Percentiles rank a stretch among this genome's conserved stretches.
Evolutionary conservation across 441 rosid species (phyloP).

Genomic region (Codiaeum variegatum): DNA sequence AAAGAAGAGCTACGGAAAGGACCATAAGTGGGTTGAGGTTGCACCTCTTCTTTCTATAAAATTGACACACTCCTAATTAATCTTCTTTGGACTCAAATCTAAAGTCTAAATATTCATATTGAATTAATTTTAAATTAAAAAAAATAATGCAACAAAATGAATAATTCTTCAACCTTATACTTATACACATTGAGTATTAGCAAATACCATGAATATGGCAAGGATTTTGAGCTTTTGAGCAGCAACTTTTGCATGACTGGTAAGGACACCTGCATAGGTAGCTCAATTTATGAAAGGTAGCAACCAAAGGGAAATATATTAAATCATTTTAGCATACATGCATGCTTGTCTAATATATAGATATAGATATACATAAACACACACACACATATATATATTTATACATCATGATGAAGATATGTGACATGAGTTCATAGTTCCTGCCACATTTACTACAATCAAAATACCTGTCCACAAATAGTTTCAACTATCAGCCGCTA

Average conservation of each 20-base stretch:
- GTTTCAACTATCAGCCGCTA: neutral
- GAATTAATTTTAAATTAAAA: conserved; percentile 3
- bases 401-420: neutral
- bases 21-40: neutral
- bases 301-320: conserved; percentile 8
- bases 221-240: conserved; percentile 87
- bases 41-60: neutral
- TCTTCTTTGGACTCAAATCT: neutral
- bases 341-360: neutral
- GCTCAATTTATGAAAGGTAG: conserved; percentile 18
- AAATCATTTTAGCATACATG: neutral
- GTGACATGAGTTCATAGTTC: neutral
- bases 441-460: conserved; percentile 5
- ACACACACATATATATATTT: too few relatives aligned
- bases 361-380: too few relatives aligned
- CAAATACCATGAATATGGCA: conserved; percentile 84
- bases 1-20: neutral
- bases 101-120: neutral
- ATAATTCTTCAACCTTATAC: neutral
- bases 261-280: conserved; percentile 75
- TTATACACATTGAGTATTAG: neutral
- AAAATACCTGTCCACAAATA: neutral
- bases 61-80: neutral
- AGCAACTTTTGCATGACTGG: conserved; percentile 91
- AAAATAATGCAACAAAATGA: neutral